Conservation (phyloP, 805 yeast genomes). For the Pichia heedii region DNA sequence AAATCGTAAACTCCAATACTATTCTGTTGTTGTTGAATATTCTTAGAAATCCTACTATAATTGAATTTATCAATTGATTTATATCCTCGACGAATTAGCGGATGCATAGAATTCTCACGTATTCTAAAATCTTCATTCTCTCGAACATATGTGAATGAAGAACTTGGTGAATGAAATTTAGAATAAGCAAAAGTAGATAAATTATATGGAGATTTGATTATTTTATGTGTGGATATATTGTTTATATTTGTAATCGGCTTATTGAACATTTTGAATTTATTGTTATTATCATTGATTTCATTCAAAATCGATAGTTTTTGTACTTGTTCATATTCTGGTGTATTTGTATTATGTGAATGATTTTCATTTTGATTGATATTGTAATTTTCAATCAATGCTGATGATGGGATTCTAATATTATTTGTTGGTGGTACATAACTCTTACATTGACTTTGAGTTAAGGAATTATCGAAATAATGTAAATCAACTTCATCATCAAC, state of each 20-base stretch:
- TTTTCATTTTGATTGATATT: not conserved
- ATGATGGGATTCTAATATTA: constrained; percentile 20
- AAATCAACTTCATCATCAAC: constrained; percentile 73
- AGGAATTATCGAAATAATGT: constrained; percentile 38
- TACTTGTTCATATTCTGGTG: not conserved
- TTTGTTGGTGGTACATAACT: constrained; percentile 26
- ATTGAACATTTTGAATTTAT: constrained; percentile 1
- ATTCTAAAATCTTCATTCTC: constrained; percentile 17
- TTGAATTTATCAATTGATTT: constrained; percentile 26
- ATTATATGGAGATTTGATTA: constrained; percentile 27
- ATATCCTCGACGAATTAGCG: constrained; percentile 13
- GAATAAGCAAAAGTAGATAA: constrained; percentile 23
- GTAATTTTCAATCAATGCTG: constrained; percentile 1
- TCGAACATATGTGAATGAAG: constrained; percentile 27
- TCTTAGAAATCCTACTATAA: constrained; percentile 19
- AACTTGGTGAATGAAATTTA: constrained; percentile 24
- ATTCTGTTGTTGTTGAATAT: not conserved
- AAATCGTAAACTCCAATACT: not conserved
- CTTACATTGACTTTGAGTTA: constrained; percentile 21
- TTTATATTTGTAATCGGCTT: not conserved
- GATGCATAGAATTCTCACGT: not conserved
- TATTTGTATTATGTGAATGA: not conserved
- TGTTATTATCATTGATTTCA: not conserved
- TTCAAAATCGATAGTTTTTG: not conserved
- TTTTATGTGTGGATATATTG: constrained; percentile 17